Evolutionary conservation across 2,329 filamentous ascomycete species (phyloP), one percentile per base, ranked within the genome.

Genomic region (Fusarium hostae): DNA sequence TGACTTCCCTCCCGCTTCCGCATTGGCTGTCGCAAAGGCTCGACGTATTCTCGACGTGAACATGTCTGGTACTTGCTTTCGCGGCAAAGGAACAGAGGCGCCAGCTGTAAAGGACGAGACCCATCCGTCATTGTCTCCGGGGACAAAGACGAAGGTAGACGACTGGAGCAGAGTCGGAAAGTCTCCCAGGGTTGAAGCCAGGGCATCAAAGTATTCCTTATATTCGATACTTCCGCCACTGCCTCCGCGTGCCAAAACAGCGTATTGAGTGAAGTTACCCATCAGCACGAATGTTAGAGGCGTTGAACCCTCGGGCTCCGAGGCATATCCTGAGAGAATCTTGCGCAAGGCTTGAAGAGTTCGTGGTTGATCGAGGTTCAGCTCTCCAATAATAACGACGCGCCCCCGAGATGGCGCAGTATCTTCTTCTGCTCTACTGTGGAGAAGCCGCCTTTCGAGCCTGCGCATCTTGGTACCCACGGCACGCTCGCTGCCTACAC

Each of bases 61-160:
- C 74, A 98, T 84, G 10, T 95, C 92, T 2, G 96, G 96, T 4
- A 99, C 88, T 0, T 87, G 82, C 71, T 91, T 91, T 13, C 91
- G 83, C 0, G 94, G 94, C 15, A 95, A 78, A 0, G 91, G 88
- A 1, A 89, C 88, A 1, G 92, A 89, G 2, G 92, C 91, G 7
- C 94, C 94, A 4, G 90, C 91, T 2, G 89, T 90, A 79, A 97
- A 97, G 4, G 94, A 88, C 1, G 94, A 97, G 9, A 92, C 89
- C 96, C 96, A 99, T n/a, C 94, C 95, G 79, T 99, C 96, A 79
- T 98, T 97, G 82, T 98, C 95, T 34, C 96, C 96, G 0, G 96
- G 96, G 0, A 98, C 92, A 78, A 99, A 97, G 35, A 97, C 86
- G 79, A 98, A 97, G 0, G 93, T 95, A 9, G 93, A 91, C 30